Conservation (phyloP, 2,329 filamentous ascomycete species). For the Esteya vermicola region DNA sequence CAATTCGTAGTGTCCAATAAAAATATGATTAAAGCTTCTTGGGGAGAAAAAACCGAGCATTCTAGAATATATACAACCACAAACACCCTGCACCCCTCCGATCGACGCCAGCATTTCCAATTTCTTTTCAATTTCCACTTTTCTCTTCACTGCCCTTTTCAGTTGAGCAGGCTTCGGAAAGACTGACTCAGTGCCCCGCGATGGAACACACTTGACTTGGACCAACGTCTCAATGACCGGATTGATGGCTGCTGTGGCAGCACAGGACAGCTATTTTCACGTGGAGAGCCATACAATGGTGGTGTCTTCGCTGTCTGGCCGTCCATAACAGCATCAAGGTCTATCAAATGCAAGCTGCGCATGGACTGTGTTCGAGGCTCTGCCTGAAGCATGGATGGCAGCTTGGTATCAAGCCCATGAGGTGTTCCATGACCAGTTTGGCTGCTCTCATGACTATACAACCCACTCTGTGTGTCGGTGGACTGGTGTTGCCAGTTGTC, state of each 20-base stretch:
- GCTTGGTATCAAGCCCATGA: too few species aligned
- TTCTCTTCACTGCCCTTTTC: background rate
- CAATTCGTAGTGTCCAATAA: background rate
- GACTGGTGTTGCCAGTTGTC: background rate
- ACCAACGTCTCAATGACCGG: slow-evolving; percentile 22
- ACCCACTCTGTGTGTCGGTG: background rate
- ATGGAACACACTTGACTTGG: slow-evolving; percentile 21
- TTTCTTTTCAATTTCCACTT: too few species aligned
- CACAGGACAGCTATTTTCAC: slow-evolving; percentile 13
- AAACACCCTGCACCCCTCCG: too few species aligned
- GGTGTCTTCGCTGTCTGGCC: background rate
- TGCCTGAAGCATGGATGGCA: background rate
- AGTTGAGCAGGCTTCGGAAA: slow-evolving; percentile 15
- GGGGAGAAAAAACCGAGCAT: background rate
- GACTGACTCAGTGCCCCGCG: slow-evolving; percentile 24
- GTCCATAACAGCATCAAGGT: background rate
- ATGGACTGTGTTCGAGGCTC: background rate
- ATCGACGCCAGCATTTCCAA: too few species aligned
- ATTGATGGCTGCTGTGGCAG: slow-evolving; percentile 8
- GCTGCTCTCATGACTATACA: background rate
- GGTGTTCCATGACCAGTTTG: background rate
- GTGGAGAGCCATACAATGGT: slow-evolving; percentile 12
- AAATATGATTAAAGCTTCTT: background rate
- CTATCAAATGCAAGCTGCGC: background rate
- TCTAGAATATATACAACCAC: background rate